Conservation (phyloP, 2,329 filamentous ascomycete genomes). For the Pezicula rhizophila region DNA sequence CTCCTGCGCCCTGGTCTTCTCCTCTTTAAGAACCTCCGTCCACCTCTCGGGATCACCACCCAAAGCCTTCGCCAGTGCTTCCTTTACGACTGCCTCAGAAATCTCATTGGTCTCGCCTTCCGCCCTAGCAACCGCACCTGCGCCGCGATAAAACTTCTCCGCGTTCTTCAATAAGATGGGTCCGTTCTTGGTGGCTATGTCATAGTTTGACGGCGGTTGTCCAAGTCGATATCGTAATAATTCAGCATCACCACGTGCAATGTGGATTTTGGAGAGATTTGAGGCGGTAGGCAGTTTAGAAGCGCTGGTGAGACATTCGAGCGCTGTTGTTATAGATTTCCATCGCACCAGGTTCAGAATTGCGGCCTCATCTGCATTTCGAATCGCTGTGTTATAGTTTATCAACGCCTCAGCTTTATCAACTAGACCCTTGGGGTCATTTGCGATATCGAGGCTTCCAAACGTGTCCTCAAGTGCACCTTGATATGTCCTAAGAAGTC, state of each 20-base stretch:
- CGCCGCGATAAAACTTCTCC: slow-evolving; percentile 51
- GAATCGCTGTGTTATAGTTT: slow-evolving; percentile 38
- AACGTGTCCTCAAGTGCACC: slow-evolving; percentile 31
- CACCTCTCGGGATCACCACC: slow-evolving; percentile 30
- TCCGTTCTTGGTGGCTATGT: slow-evolving; percentile 36
- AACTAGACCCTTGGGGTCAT: slow-evolving; percentile 41
- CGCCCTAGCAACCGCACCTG: slow-evolving; percentile 29
- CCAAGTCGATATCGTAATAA: slow-evolving; percentile 47
- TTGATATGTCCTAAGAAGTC: background rate
- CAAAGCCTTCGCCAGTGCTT: slow-evolving; percentile 40
- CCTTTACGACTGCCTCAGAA: slow-evolving; percentile 39
- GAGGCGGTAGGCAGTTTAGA: slow-evolving; percentile 43
- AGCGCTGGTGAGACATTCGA: slow-evolving; percentile 43
- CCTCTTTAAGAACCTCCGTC: slow-evolving; percentile 3
- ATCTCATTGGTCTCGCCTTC: slow-evolving; percentile 35
- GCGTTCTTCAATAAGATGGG: slow-evolving; percentile 47
- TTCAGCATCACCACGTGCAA: slow-evolving; percentile 49
- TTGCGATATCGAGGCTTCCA: slow-evolving; percentile 33
- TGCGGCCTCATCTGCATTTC: slow-evolving; percentile 23
- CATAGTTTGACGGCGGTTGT: slow-evolving; percentile 34
- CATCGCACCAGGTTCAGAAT: slow-evolving; percentile 37
- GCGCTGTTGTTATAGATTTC: slow-evolving; percentile 44
- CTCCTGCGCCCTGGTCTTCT: background rate
- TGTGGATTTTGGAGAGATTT: slow-evolving; percentile 45
- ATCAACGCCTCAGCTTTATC: slow-evolving; percentile 51